These are phyloP conservation scores for Leccinum rimulosum DNA, from an alignment of 768 basidiomycete genomes.

Conservation along the genomic window DNA sequence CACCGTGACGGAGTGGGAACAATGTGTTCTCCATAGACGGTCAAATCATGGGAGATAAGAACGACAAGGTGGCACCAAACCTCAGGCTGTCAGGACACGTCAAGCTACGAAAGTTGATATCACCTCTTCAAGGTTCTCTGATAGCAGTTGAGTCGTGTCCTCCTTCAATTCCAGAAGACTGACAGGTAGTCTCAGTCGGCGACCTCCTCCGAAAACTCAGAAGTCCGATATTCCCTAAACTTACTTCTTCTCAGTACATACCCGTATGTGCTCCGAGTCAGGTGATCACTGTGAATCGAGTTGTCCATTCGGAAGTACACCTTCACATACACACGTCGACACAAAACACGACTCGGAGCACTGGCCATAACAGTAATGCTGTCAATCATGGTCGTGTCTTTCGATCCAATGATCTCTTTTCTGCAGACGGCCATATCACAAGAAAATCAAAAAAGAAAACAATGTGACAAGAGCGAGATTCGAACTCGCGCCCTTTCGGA, in stretches of 20 bases:
- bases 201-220: not conserved
- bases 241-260: not conserved
- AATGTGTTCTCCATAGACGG: not conserved
- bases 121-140: too few relatives aligned
- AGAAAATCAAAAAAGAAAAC: conserved; percentile 10
- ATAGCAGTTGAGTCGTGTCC: not conserved
- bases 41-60: conserved; percentile 5
- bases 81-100: not conserved
- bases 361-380: too few relatives aligned
- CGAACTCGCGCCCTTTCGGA: conserved; percentile 35
- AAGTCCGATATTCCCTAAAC: not conserved
- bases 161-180: not conserved
- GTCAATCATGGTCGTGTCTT: too few relatives aligned
- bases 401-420: not conserved
- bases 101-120: not conserved
- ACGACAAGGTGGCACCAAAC: not conserved
- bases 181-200: too few relatives aligned
- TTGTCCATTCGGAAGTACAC: not conserved
- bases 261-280: not conserved
- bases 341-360: too few relatives aligned
- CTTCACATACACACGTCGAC: not conserved
- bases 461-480: conserved; percentile 36
- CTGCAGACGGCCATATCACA: not conserved
- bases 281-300: not conserved
- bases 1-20: not conserved